Evolutionary conservation across 78 protist species (phyloP).

Genomic region (Cavenderia fasciculata): DNA sequence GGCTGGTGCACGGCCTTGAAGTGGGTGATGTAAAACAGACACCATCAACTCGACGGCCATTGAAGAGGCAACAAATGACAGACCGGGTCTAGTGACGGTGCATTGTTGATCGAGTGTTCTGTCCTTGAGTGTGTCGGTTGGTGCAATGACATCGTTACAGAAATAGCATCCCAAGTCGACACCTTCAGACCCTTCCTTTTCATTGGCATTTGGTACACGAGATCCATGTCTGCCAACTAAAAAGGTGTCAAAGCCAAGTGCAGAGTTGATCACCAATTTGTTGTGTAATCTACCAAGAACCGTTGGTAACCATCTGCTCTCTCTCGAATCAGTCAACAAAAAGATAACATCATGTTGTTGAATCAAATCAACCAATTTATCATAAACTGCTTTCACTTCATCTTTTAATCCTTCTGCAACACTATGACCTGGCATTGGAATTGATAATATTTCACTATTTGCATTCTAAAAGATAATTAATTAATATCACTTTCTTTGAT

Average conservation of each 20-base stretch:
- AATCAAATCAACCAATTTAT: slow-evolving; percentile 75
- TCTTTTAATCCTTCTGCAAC: slow-evolving; percentile 26
- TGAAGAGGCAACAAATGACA: slow-evolving; percentile 90
- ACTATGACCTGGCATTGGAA: slow-evolving; percentile 99
- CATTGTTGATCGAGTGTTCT: slow-evolving; percentile 99
- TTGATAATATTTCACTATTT: slow-evolving; percentile 75
- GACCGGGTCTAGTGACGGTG: slow-evolving; percentile 98
- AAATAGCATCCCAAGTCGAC: slow-evolving; percentile 96
- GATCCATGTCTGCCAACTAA: slow-evolving; percentile 97
- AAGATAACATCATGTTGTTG: slow-evolving; percentile 94
- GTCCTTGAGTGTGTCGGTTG: slow-evolving; percentile 89
- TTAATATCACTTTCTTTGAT: slow-evolving; percentile 7
- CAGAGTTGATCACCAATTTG: slow-evolving; percentile 90
- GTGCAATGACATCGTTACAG: slow-evolving; percentile 98
- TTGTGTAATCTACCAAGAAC: slow-evolving; percentile 76
- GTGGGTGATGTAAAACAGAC: slow-evolving; percentile 91
- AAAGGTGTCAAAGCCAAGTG: slow-evolving; percentile 97
- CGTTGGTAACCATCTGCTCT: slow-evolving; percentile 98
- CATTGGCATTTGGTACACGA: neutral
- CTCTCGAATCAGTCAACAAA: slow-evolving; percentile 97
- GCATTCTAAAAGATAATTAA: slow-evolving; percentile 48
- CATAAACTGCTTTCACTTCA: neutral
- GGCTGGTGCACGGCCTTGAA: slow-evolving; percentile 50
- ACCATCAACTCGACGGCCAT: slow-evolving; percentile 94
- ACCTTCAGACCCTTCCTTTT: neutral